Base-by-base conservation (phyloP, 495 filamentous ascomycete species). In the Chaetomium cochliodes region DNA sequence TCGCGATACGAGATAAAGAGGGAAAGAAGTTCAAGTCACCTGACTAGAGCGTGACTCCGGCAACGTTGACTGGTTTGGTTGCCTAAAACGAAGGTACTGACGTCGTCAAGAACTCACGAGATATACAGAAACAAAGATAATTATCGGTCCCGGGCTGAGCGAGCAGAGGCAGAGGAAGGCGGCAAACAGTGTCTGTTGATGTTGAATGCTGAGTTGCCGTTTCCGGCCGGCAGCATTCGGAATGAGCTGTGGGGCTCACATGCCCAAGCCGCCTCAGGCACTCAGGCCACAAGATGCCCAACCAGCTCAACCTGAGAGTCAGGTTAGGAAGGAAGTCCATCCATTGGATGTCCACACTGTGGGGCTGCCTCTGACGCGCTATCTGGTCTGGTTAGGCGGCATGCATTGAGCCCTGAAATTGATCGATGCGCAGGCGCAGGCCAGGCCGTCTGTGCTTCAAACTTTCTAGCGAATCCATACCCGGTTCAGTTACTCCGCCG, bases 361-460 rank as follows among this genome's bases (percentile, higher is more conserved):
- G 57, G 57, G 57, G 41, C 42, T 12, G 30, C 30, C 57, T 63
- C 30, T 63, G 62, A 60, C 58, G 66, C 65, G 59, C 60, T 58
- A 15, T 55, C 11, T 28, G 51, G 22, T 41, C 15, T 13, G 15
- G 12, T 6, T 18, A 18, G 9, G 15, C 18, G 28, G 28, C 28
- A 20, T 47, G 41, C 61, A 56, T 59, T 50, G 41, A 58, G 62
- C 44, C 65, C 54, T 67, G 61, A 70, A 74, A 69, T 69, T 74
- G 61, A 64, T 62, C 61, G 64, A 67, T 69, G 65, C 67, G 68
- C 68, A 63, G 64, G 51, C n/a, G n/a, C 51, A 20, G 13, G 8
- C 23, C 23, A 28, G 51, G 11, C 64, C 57, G 57, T 28, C 41
- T 65, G 57, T 58, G 59, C 46, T 39, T 44, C 57, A 33, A 37